These are phyloP conservation scores for Globisporangium ultimum DNA, from an alignment of 352 stramenopile species.

Conservation along the genomic window DNA sequence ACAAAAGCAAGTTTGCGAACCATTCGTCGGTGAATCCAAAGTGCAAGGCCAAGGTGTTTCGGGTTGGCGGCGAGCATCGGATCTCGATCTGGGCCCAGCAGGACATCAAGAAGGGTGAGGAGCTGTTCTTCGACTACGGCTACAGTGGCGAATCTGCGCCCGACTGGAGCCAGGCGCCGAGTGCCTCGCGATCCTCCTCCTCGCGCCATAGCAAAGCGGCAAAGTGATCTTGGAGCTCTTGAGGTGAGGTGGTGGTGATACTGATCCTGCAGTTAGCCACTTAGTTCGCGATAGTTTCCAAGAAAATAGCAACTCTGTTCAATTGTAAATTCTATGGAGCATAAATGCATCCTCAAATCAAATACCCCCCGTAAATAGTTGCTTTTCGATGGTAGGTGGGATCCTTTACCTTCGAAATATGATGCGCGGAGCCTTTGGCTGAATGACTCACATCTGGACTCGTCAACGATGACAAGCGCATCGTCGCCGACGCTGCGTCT, in stretches of 20 bases:
- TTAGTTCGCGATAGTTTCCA: no score
- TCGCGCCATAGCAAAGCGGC: neutral
- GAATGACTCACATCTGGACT: neutral
- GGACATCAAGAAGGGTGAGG: conserved; percentile 82
- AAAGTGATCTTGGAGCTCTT: neutral
- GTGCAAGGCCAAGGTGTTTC: conserved; percentile 75
- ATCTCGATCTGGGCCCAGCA: conserved; percentile 92
- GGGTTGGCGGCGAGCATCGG: conserved; percentile 80
- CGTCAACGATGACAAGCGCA: neutral
- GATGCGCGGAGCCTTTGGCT: neutral
- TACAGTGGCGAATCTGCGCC: conserved; percentile 58
- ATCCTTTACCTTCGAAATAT: neutral
- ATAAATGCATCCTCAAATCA: neutral
- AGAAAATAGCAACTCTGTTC: neutral
- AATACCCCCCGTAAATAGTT: neutral
- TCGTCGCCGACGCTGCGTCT: neutral
- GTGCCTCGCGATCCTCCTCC: neutral
- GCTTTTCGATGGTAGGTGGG: neutral
- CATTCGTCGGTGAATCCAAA: conserved; percentile 71
- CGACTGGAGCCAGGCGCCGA: conserved; percentile 46
- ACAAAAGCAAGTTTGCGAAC: conserved; percentile 92
- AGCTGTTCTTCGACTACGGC: conserved; percentile 72
- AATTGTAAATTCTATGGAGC: neutral
- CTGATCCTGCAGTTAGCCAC: no score
- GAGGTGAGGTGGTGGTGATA: no score